A percentile compares a stretch with the other conserved stretches of the same genome.
These are phyloP conservation scores for Suhomyces panamericanus DNA, from an alignment of 1,139 yeast species.

Conservation along the genomic window DNA sequence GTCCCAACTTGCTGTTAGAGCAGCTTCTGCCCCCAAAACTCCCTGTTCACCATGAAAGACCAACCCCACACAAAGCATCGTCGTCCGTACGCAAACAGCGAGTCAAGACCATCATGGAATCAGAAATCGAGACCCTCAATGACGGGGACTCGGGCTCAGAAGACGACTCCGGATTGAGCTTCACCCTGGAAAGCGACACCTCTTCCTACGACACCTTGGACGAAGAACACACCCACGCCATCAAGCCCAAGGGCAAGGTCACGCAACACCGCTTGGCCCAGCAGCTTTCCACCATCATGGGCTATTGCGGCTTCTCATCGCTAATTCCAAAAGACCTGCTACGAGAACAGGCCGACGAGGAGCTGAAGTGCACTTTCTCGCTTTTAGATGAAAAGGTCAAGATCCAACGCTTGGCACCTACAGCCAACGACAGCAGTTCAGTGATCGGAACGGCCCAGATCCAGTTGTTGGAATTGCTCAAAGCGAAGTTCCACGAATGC, in stretches of 20 bases:
- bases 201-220: conserved; percentile 22
- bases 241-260: conserved; percentile 21
- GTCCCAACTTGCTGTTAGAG: background rate
- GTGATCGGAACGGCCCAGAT: conserved; percentile 61
- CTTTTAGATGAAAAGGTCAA: conserved; percentile 26
- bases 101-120: conserved; percentile 27
- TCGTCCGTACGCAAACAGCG: conserved; percentile 14
- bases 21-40: background rate
- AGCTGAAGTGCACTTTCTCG: conserved; percentile 34
- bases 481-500: conserved; percentile 30
- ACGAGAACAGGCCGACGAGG: conserved; percentile 33
- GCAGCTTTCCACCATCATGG: conserved; percentile 34
- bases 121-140: conserved; percentile 9
- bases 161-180: conserved; percentile 6
- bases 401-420: conserved; percentile 27
- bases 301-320: conserved; percentile 33
- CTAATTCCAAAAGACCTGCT: conserved; percentile 18
- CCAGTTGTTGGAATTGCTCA: conserved; percentile 48
- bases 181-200: conserved; percentile 2
- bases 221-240: conserved; percentile 32
- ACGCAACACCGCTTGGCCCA: conserved; percentile 18
- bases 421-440: conserved; percentile 35
- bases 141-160: conserved; percentile 11
- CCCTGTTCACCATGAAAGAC: background rate
- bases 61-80: conserved; percentile 5